Base-by-base conservation (phyloP, 192 early-diverging fungal genomes). In the Phycomyces nitens region DNA sequence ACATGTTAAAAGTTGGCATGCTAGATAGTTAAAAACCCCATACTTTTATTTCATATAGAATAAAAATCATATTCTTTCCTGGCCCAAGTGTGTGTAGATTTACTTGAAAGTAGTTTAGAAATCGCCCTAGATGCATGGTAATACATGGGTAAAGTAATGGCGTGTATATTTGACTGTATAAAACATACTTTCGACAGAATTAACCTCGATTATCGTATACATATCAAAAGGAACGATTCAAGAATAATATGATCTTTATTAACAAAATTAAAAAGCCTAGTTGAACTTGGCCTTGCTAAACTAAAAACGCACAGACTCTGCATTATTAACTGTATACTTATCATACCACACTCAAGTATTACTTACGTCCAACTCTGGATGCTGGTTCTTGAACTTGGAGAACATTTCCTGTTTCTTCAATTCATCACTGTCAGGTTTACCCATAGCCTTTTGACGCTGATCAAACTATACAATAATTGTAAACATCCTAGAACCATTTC, bases 371-470 rank as follows among this genome's bases (percentile, higher is more conserved):
- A 88, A 77, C 60, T 88, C 86, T 16, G 86, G 86, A 55, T 84
- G 82, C 69, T 76, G 65, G 34, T 57, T 65, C 68, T 91, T 79
- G 71, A 95, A 96, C 69, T 87, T 88, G 60, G 85, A 77, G 18
- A 96, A 77, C 52, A 90, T 86, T 10, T 90, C 85, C 51, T 79
- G 74, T 71, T 94, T 93, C 64, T 88, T 85, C 27, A 81, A 44
- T 47, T 92, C 89, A 38, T 96, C 94, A 67, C 87, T 91, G 20
- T 88, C 78, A 7, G 92, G 90, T 57, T 83, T 74, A 4, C 89
- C 89, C 71, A 88, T 83, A 16, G 78, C 73, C 75, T 96, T 93
- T 74, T 94, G 92, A 51, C 82, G 80, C 65, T 96, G 94, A 58
- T 96, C 94, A 79, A 88, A 96, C 92, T 93, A 57, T 39, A 18